Evolutionary conservation across 2,329 filamentous ascomycete species (phyloP).

Genomic region (Verticillium isaacii): DNA sequence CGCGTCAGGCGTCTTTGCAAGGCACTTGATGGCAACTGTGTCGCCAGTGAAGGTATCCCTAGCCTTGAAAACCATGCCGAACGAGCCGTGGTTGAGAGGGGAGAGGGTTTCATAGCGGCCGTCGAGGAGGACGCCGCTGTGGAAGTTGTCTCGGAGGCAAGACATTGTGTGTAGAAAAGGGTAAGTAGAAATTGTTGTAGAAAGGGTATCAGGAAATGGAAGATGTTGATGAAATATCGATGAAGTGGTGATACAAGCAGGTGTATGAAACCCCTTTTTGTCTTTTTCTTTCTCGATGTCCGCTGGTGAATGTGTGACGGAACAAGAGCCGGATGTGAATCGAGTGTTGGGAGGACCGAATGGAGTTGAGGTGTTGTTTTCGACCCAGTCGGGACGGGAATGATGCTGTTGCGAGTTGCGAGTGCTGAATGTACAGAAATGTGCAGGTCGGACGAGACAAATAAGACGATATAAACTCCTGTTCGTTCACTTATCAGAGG

Average conservation of each 20-base stretch:
- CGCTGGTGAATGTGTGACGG: background rate
- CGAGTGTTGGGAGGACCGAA: background rate
- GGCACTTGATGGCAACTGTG: slow-evolving; percentile 90
- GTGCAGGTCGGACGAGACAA: slow-evolving; percentile 6
- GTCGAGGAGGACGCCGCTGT: slow-evolving; percentile 73
- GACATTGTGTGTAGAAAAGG: slow-evolving; percentile 52
- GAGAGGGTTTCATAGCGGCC: slow-evolving; percentile 89
- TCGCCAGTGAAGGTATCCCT: slow-evolving; percentile 72
- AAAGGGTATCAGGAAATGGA: slow-evolving; percentile 8
- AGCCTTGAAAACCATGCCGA: slow-evolving; percentile 97
- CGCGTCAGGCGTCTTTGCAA: slow-evolving; percentile 73
- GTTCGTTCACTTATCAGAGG: slow-evolving; percentile 30
- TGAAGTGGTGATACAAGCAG: slow-evolving; percentile 7
- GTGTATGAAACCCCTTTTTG: slow-evolving; percentile 1
- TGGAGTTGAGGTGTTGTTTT: background rate
- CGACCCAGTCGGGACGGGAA: background rate
- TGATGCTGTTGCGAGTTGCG: background rate
- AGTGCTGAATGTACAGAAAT: slow-evolving; percentile 1
- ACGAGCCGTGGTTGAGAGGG: slow-evolving; percentile 96
- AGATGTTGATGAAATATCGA: slow-evolving; percentile 2
- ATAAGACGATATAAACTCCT: slow-evolving; percentile 17
- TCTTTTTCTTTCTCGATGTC: background rate
- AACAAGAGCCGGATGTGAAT: background rate
- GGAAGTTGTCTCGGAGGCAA: slow-evolving; percentile 80
- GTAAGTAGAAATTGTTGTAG: slow-evolving; percentile 18